Conservation (phyloP, 257 asterid species). For the Primulina tabacum region DNA sequence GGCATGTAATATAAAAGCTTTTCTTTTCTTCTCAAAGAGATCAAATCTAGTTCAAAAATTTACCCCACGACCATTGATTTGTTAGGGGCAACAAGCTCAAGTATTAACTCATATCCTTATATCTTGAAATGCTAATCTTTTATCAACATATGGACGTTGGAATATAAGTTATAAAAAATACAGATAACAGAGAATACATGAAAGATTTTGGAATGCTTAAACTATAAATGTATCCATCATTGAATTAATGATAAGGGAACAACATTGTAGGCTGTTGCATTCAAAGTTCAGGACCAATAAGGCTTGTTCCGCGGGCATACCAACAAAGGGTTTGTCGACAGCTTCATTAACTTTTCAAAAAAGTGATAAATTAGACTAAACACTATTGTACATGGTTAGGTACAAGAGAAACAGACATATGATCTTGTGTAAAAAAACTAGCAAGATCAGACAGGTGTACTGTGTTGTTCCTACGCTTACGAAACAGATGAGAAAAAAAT, state of each 20-base stretch:
- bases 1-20: neutral
- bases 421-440: neutral
- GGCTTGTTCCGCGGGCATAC: conserved; percentile 13
- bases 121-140: neutral
- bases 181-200: neutral
- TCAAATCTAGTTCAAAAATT: neutral
- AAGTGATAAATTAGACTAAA: conserved; percentile 13
- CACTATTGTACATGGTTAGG: neutral
- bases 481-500: neutral
- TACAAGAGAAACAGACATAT: neutral
- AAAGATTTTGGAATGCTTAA: neutral
- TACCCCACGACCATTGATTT: neutral
- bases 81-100: neutral
- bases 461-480: no score
- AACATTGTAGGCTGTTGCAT: conserved; percentile 28
- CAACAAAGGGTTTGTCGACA: conserved; percentile 15
- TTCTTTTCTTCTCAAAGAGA: neutral
- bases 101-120: no score
- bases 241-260: conserved; percentile 21
- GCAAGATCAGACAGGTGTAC: neutral
- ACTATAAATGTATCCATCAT: neutral
- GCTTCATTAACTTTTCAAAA: neutral
- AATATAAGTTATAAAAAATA: neutral
- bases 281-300: conserved; percentile 12
- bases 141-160: neutral